phyloP scores from a whole-genome alignment of 257 asterid genomes.

The Fraxinus anomala region DNA sequence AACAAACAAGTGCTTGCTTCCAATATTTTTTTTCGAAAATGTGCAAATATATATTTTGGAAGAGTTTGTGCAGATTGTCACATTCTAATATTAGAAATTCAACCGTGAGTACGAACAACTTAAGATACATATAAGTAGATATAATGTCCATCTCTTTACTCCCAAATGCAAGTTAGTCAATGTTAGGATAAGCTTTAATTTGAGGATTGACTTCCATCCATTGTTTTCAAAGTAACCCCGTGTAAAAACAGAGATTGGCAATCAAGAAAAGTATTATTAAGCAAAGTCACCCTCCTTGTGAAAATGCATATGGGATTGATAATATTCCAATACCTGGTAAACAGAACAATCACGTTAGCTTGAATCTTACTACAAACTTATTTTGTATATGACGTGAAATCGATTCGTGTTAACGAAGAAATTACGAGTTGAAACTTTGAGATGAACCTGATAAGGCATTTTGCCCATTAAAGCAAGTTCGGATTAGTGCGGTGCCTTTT shows the following conservation, averaged over 20 bases:
- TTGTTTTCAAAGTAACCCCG: slow-evolving; percentile 27
- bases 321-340: slow-evolving; percentile 36
- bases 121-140: slow-evolving; percentile 35
- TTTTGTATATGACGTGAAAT: background rate
- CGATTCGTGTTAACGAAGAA: background rate
- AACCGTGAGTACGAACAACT: slow-evolving; percentile 38
- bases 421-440: background rate
- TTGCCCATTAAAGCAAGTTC: slow-evolving; percentile 41
- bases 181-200: slow-evolving; percentile 39
- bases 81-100: slow-evolving; percentile 46
- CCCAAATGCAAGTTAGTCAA: slow-evolving; percentile 41
- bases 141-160: slow-evolving; percentile 30
- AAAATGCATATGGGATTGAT: slow-evolving; percentile 43
- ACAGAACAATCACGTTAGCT: background rate
- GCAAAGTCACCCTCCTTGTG: slow-evolving; percentile 42
- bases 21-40: slow-evolving; percentile 17
- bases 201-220: slow-evolving; percentile 27
- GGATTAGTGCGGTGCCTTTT: slow-evolving; percentile 28
- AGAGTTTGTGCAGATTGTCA: slow-evolving; percentile 38
- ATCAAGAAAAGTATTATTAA: slow-evolving; percentile 22
- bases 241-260: slow-evolving; percentile 33
- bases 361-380: background rate
- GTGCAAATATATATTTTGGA: slow-evolving; percentile 28
- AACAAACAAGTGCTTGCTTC: slow-evolving; percentile 31
- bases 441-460: slow-evolving; percentile 35